These are phyloP conservation scores for Leishmania amazonensis DNA, from an alignment of 208 protist genomes.

Conservation along the genomic window DNA sequence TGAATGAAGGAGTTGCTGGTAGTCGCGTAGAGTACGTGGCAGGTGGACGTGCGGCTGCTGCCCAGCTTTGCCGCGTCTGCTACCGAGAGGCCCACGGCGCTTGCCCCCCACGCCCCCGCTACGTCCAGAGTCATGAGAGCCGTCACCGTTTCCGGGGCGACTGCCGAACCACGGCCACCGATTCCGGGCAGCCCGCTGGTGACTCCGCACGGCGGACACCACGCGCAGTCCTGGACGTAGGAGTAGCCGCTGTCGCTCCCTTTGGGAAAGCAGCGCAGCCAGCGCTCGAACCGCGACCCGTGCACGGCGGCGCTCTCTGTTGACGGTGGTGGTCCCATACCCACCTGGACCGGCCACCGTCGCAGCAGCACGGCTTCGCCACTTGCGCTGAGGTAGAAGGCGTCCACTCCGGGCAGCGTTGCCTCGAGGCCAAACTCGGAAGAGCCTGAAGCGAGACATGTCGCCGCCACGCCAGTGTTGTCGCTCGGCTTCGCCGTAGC, in stretches of 20 bases:
- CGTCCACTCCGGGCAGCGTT: slow-evolving; percentile 42
- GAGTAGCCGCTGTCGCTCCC: slow-evolving; percentile 12
- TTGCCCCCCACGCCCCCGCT: slow-evolving; percentile 21
- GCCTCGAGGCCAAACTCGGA: slow-evolving; percentile 52
- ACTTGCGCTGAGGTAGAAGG: slow-evolving; percentile 53
- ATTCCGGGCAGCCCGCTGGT: background rate
- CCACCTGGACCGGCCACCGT: background rate
- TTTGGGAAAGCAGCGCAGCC: slow-evolving; percentile 61
- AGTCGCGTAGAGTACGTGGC: slow-evolving; percentile 24
- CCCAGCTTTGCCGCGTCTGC: slow-evolving; percentile 6
- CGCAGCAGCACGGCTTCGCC: slow-evolving; percentile 62
- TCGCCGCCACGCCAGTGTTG: background rate
- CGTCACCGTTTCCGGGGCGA: slow-evolving; percentile 8
- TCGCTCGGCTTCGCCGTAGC: background rate
- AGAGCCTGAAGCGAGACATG: background rate
- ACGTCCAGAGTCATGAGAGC: slow-evolving; percentile 26
- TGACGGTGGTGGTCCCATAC: background rate
- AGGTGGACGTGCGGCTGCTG: slow-evolving; percentile 6
- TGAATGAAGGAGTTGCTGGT: slow-evolving; percentile 24
- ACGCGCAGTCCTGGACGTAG: slow-evolving; percentile 39
- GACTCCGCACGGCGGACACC: slow-evolving; percentile 27
- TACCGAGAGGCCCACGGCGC: slow-evolving; percentile 14
- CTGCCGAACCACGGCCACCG: background rate
- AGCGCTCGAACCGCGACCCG: slow-evolving; percentile 37
- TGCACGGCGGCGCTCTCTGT: slow-evolving; percentile 6